Base-by-base conservation (phyloP, 305 asterid species). In the Lippia alba region DNA sequence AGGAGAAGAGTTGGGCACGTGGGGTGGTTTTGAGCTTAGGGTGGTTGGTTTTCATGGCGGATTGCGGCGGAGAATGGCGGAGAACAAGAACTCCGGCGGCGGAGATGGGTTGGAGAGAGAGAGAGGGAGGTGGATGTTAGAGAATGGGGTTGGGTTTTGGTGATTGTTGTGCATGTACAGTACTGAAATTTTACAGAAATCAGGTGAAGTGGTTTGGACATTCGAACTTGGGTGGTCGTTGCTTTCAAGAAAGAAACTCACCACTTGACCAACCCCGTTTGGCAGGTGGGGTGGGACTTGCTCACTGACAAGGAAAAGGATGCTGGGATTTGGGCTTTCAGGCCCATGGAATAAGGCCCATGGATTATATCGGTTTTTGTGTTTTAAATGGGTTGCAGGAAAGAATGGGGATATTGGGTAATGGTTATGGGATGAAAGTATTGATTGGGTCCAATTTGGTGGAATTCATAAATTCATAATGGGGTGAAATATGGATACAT, bases 11-110 rank as follows among this genome's bases (percentile, higher is more conserved):
- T 33, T 78, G 84, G n/a, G 17, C 59, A 0, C 86, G 83, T 16
- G 89, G 81, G 33, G 87, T 74, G 30, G 90, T 73, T 74, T 88
- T 90, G 48, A 85, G 90, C 85, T 88, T 81, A 1, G 83, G 79
- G n/a, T 85, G 91, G 56, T 84, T 77, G 20, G 90, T 70, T 84
- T 86, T 90, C 96, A 89, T 88, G 78, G 80, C 19, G 73, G 18
- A 18, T 3, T 30, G 20, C 40, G 61, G 36, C 1, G 8, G 40
- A 41, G 4, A 6, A 4, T 15, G 70, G 59, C 50, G 16, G 40
- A 24, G 51, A 72, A 6, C 73, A 39, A 16, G 32, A 15, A 44
- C 40, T 61, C 71, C 67, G 45, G 36, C 19, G 51, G 67, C 56
- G 56, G 30, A 12, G 61, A 0, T n/a, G 67, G 33, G 32, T 48